Evolutionary conservation across 2,329 filamentous ascomycete genomes (phyloP), one percentile per base, ranked within the genome.

Genomic region (Apiospora sp.): DNA sequence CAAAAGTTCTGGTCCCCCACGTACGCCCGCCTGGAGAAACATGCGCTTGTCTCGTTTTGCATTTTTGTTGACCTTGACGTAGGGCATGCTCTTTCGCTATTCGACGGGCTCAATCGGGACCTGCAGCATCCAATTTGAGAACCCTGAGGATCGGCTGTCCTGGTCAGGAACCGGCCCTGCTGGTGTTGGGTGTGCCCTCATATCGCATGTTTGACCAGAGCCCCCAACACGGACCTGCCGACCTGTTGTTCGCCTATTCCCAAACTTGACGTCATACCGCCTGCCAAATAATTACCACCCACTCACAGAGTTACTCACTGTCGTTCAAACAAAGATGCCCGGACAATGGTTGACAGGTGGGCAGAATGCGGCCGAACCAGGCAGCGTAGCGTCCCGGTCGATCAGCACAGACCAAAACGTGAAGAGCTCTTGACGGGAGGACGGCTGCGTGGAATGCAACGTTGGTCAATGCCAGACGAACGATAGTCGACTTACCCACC

Each of bases 341-440:
- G 14, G 41, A 64, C 19, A 12, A 19, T 64, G 58, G 58, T 41
- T 64, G 58, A 41, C 34, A 64, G 48, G 58, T 64, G 58, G 58
- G 34, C 34, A 41, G 37, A 64, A 37, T 64, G 58, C 5, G 34
- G 41, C 58, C 58, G 30, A 64, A 41, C 58, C 58, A 64, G 8
- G 8, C 58, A 64, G 22, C 58, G 58, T 64, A n/a, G 58, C 34
- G 58, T 64, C 58, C 58, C 58, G 58, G 58, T 64, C 58, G 58
- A 64, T 64, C 58, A 64, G 54, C 54, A 61, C 54, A 37, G 27
- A 34, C 54, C 51, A 58, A 34, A 27, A 61, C 30, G 54, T 4
- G 54, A 61, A 61, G 54, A 61, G 58, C 34, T 64, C 58, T 41
- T n/a, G 34, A n/a, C 58, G 22, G 58, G 27, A 30, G 27, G 27